These are phyloP conservation scores for Mucor lusitanicus DNA, from an alignment of 371 early-diverging fungal genomes.

Conservation along the genomic window DNA sequence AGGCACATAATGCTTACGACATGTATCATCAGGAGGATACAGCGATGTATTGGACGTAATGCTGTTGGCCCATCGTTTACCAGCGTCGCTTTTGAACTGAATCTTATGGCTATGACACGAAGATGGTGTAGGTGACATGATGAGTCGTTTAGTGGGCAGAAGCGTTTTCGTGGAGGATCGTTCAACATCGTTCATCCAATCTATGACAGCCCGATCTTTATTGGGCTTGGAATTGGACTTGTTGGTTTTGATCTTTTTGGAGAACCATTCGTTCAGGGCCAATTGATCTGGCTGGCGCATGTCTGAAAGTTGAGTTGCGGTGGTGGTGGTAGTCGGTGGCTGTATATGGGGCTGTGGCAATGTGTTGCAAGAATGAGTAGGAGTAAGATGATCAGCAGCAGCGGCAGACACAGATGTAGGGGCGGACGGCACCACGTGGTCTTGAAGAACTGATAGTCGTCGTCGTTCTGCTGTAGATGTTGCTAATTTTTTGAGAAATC, in stretches of 20 bases:
- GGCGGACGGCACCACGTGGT: constrained; percentile 8
- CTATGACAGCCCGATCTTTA: constrained; percentile 31
- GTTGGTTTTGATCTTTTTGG: constrained; percentile 19
- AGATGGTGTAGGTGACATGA: constrained; percentile 14
- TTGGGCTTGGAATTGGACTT: constrained; percentile 1
- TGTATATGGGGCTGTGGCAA: not conserved
- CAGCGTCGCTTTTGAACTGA: constrained; percentile 41
- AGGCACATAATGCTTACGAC: constrained; percentile 35
- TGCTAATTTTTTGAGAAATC: constrained; percentile 41
- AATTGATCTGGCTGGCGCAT: constrained; percentile 32
- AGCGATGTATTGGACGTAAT: constrained; percentile 20
- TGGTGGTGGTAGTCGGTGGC: not conserved
- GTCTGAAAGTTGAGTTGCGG: not conserved
- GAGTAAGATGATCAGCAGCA: constrained; percentile 3
- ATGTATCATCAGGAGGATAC: constrained; percentile 30
- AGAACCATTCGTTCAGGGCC: constrained; percentile 43
- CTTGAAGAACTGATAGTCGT: constrained; percentile 22
- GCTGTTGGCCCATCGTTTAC: constrained; percentile 36
- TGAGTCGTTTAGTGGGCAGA: not conserved
- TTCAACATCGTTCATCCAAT: constrained; percentile 48
- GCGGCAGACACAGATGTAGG: not conserved
- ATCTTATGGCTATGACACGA: constrained; percentile 19
- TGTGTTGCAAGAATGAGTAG: constrained; percentile 7
- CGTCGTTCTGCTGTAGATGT: constrained; percentile 26
- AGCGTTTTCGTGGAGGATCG: constrained; percentile 17